Evolutionary conservation across 78 protist species (phyloP).

Genomic region (Dictyostelium purpureum): DNA sequence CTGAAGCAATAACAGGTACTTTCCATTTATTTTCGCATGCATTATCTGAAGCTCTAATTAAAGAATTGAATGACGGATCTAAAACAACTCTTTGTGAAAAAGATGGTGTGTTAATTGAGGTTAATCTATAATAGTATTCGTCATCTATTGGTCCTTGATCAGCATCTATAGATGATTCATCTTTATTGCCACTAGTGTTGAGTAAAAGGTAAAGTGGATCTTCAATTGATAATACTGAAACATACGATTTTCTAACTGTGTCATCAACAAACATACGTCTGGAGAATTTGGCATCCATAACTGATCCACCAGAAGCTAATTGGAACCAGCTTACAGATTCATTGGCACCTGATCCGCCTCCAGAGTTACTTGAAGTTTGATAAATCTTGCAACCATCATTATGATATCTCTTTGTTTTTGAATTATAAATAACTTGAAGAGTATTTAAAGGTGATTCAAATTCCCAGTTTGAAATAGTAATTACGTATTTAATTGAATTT

Average conservation of each 20-base stretch:
- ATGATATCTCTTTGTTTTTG: background rate
- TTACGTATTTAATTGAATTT: constrained; percentile 31
- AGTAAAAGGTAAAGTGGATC: constrained; percentile 20
- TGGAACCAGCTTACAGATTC: constrained; percentile 43
- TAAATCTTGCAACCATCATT: background rate
- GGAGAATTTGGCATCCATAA: constrained; percentile 38
- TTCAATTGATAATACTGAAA: background rate
- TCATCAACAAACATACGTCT: constrained; percentile 35
- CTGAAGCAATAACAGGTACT: constrained; percentile 22
- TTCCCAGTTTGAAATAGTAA: background rate
- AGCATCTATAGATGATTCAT: too few relatives aligned
- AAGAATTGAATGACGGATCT: constrained; percentile 27
- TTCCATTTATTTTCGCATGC: too few relatives aligned
- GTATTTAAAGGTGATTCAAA: background rate
- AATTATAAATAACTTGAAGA: constrained; percentile 27
- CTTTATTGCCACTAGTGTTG: background rate
- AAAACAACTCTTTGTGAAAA: background rate
- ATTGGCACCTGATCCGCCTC: background rate
- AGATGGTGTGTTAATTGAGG: background rate
- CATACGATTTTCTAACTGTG: background rate
- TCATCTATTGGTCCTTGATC: too few relatives aligned
- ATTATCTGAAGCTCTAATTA: too few relatives aligned
- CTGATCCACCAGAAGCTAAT: constrained; percentile 9
- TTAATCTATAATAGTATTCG: background rate
- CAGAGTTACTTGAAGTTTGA: background rate